Percentiles rank a stretch among this genome's conserved stretches.
phyloP scores from a whole-genome alignment of 2,329 filamentous ascomycete genomes.

The Neofusicoccum cordaticola region DNA sequence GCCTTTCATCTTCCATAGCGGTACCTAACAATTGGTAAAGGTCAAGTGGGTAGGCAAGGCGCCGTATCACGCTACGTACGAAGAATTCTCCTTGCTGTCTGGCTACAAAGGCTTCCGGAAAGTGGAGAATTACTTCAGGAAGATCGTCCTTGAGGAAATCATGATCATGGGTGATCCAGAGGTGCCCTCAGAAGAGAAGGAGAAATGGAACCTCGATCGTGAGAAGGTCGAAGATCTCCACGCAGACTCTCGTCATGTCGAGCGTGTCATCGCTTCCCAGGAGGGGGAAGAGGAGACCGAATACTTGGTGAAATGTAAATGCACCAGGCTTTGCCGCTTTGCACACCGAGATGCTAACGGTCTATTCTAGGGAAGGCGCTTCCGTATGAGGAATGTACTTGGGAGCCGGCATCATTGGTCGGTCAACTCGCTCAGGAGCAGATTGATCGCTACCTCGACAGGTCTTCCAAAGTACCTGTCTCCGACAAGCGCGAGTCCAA shows the following conservation, averaged over 20 bases:
- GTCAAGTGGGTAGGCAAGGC: conserved; percentile 98
- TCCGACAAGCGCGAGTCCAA: conserved; percentile 79
- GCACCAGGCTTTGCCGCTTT: conserved; percentile 17
- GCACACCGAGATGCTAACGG: conserved; percentile 25
- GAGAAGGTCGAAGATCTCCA: conserved; percentile 87
- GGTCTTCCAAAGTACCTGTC: conserved; percentile 73
- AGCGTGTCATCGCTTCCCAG: conserved; percentile 83
- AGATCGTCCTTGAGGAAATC: conserved; percentile 75
- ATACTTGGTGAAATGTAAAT: conserved; percentile 85
- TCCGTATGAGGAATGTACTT: conserved; percentile 90
- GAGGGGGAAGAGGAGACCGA: conserved; percentile 78
- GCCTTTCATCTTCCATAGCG: neutral
- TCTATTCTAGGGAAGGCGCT: conserved; percentile 66
- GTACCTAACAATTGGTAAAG: conserved; percentile 39
- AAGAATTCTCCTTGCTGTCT: conserved; percentile 70
- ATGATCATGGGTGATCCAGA: conserved; percentile 67
- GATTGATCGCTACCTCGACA: conserved; percentile 87
- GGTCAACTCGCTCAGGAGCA: conserved; percentile 78
- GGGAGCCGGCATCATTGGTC: conserved; percentile 77
- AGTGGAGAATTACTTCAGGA: conserved; percentile 92
- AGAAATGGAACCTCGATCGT: conserved; percentile 93
- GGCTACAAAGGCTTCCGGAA: conserved; percentile 82
- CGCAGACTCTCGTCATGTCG: conserved; percentile 86
- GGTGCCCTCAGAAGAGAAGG: conserved; percentile 77
- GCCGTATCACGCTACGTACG: conserved; percentile 95